Base-by-base conservation (phyloP, 306 rosid species). In the Hylodesmum podocarpum region DNA sequence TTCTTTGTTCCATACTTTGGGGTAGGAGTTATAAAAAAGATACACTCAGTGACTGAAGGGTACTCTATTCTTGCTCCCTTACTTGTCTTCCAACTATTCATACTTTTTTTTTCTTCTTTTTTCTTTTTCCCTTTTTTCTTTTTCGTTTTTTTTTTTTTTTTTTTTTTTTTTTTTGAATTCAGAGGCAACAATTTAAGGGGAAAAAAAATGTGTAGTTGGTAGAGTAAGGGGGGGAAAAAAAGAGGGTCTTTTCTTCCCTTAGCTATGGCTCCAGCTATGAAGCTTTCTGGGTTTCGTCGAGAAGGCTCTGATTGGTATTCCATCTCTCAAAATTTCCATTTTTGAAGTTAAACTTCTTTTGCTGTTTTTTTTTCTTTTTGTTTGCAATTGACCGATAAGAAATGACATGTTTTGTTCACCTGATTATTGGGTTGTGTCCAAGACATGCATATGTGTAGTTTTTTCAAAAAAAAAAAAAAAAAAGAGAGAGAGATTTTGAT, bases 301-400 rank as follows among this genome's bases (percentile, higher is more conserved):
- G 70, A 94, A 88, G 96, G 93, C 82, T 84, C 83, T 84, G 84
- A 88, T 80, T 92, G 98, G 98, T 94, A 90, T 46, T 77, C 8
- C 43, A 31, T 58, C 72, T 71, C 67, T 55, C 18, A 13, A 73
- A 58, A 77, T 33, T 21, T 29, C 27, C 25, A 36, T 2, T 70
- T 57, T 75, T 47, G 13, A 34, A 54, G n/a, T 73, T 76, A 36
- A 36, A 39, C 27, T 68, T 9, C 8, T 7, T 34, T 3, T 46
- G n/a, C n/a, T n/a, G n/a, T 15, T 43, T 28, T 76, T 5, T 12
- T 41, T 31, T 8, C 3, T 0, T 22, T 58, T 3, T 24, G 1
- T 28, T 62, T 63, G 22, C 2, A 31, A 63, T 75, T 18, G 9
- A 44, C 33, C 47, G 39, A 8, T 9, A 24, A 66, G 78, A 75